Percentiles rank a stretch among this genome's conserved stretches.
Conservation (phyloP, 176 grass and related monocot genomes). For the Themeda triandra region DNA sequence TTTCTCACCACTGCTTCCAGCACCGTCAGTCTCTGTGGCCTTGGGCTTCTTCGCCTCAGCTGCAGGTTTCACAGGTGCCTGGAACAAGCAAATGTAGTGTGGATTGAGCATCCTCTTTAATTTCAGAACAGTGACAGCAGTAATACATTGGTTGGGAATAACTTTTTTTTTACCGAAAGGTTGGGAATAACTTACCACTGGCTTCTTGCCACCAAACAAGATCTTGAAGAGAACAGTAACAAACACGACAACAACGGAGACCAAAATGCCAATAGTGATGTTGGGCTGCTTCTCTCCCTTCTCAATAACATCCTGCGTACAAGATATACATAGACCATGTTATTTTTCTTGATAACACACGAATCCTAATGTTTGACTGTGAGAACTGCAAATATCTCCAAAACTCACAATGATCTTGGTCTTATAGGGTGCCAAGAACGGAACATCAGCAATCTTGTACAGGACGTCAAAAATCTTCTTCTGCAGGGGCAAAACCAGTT, state of each 20-base stretch:
- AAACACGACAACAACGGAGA: slow-evolving; percentile 54
- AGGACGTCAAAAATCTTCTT: slow-evolving; percentile 84
- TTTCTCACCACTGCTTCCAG: slow-evolving; percentile 61
- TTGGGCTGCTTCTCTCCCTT: slow-evolving; percentile 96
- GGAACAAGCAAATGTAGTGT: neutral
- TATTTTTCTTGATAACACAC: neutral
- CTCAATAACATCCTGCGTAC: slow-evolving; percentile 77
- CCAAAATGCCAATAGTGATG: slow-evolving; percentile 67
- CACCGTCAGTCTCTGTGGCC: slow-evolving; percentile 8
- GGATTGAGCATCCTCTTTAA: neutral
- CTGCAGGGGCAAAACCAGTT: slow-evolving; percentile 44
- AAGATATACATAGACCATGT: neutral
- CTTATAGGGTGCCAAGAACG: slow-evolving; percentile 84
- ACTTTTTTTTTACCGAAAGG: too few species aligned
- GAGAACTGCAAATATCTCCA: neutral
- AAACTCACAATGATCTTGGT: slow-evolving; percentile 80
- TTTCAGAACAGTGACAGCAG: neutral
- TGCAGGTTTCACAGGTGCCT: slow-evolving; percentile 38
- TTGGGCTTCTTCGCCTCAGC: slow-evolving; percentile 10
- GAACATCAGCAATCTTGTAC: slow-evolving; percentile 76
- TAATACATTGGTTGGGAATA: neutral
- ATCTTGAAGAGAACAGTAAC: slow-evolving; percentile 56
- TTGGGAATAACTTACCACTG: slow-evolving; percentile 37
- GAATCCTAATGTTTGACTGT: neutral
- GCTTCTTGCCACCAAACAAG: slow-evolving; percentile 72